These are phyloP conservation scores for Kwoniella botswanensis DNA, from an alignment of 768 basidiomycete species.

Conservation along the genomic window DNA sequence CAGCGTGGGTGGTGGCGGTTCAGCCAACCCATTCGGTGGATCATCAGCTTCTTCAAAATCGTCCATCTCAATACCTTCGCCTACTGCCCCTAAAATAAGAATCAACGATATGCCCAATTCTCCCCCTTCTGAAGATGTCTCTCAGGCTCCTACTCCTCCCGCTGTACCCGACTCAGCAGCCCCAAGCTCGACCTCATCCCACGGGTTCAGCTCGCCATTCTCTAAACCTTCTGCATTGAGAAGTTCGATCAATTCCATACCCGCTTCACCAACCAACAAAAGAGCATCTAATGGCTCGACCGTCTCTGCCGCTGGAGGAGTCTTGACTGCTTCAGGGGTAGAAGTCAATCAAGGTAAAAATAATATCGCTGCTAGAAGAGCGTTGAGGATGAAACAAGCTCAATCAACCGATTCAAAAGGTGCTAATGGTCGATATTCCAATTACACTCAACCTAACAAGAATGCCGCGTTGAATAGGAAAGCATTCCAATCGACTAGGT, in stretches of 20 bases:
- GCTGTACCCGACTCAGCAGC: background rate
- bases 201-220: background rate
- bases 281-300: conserved; percentile 4
- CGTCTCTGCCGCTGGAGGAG: background rate
- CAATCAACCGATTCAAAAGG: conserved; percentile 13
- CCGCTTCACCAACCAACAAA: conserved; percentile 16
- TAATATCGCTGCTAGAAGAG: conserved; percentile 26
- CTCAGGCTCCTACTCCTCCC: conserved; percentile 10
- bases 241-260: conserved; percentile 13
- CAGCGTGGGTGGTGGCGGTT: background rate
- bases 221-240: background rate
- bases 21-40: background rate
- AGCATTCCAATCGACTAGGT: conserved; percentile 54
- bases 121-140: conserved; percentile 14
- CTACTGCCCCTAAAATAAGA: conserved; percentile 21
- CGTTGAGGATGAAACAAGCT: conserved; percentile 22
- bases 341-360: conserved; percentile 13
- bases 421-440: conserved; percentile 15
- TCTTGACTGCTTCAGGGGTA: conserved; percentile 1
- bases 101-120: conserved; percentile 33
- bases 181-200: background rate
- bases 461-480: conserved; percentile 33
- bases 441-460: conserved; percentile 10
- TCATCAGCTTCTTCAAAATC: background rate
- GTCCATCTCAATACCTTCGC: conserved; percentile 1